Evolutionary conservation across 768 basidiomycete genomes (phyloP).

Genomic region (Amanita pseudoporphyria): DNA sequence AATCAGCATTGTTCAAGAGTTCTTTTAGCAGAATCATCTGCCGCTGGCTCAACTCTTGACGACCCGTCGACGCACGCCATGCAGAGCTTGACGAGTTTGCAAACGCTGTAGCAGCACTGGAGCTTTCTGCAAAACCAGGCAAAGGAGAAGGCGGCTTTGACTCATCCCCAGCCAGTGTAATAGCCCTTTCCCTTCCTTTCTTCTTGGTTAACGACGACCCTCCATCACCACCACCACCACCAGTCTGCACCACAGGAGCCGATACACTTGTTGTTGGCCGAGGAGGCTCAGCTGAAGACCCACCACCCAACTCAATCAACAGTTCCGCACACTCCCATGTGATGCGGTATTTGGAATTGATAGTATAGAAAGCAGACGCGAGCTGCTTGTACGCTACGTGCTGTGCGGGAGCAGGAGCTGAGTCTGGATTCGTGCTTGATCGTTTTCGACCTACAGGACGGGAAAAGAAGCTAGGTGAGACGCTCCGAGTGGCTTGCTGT

Average conservation of each 20-base stretch:
- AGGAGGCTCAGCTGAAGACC: conserved; percentile 25
- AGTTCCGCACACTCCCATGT: conserved; percentile 89
- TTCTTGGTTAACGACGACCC: conserved; percentile 12
- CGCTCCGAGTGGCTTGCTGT: conserved; percentile 27
- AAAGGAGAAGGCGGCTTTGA: conserved; percentile 29
- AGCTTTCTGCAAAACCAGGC: conserved; percentile 13
- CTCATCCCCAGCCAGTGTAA: conserved; percentile 64
- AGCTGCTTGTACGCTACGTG: conserved; percentile 44
- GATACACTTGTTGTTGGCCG: conserved; percentile 31
- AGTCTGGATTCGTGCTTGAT: conserved; percentile 43
- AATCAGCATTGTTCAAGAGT: conserved; percentile 50
- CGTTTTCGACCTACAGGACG: conserved; percentile 40
- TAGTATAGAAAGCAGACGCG: conserved; percentile 45
- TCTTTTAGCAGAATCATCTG: conserved; percentile 72
- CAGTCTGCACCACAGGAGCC: conserved; percentile 25
- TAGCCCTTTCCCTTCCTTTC: conserved; percentile 52
- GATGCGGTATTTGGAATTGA: conserved; percentile 71
- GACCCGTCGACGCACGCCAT: conserved; percentile 76
- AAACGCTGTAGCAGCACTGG: background rate
- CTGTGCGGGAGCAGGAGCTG: conserved; percentile 10
- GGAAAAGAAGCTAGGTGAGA: conserved; percentile 42
- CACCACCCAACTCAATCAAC: conserved; percentile 75
- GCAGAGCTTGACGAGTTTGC: conserved; percentile 15
- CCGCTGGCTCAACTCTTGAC: conserved; percentile 61
- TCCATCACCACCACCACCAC: conserved; percentile 8